These are phyloP conservation scores for Phylloporus sp. DNA, from an alignment of 1,284 basidiomycete genomes.

Conservation along the genomic window DNA sequence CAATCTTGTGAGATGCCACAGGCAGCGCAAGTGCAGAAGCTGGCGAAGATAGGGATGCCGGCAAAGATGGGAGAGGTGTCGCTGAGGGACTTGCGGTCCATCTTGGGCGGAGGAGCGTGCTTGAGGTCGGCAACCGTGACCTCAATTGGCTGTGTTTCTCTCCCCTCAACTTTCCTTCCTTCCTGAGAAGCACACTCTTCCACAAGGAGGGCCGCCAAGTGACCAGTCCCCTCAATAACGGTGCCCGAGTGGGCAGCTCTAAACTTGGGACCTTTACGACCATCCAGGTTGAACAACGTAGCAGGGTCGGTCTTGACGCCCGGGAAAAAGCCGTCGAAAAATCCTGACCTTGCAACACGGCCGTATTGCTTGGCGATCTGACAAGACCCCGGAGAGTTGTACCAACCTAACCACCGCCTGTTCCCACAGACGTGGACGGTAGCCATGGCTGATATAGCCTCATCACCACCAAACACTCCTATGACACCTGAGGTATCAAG, in stretches of 20 bases:
- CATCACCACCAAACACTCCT: slow-evolving; percentile 40
- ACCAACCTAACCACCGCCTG: slow-evolving; percentile 43
- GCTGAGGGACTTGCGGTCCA: slow-evolving; percentile 26
- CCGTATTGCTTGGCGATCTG: slow-evolving; percentile 39
- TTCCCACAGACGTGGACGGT: slow-evolving; percentile 37
- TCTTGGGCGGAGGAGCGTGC: slow-evolving; percentile 20
- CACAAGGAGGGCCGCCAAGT: slow-evolving; percentile 15
- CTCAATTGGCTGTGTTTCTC: slow-evolving; percentile 30
- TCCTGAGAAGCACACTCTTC: slow-evolving; percentile 13
- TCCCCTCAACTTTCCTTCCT: slow-evolving; percentile 29
- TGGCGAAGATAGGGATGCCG: slow-evolving; percentile 36
- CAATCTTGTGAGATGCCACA: slow-evolving; percentile 37
- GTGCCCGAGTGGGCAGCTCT: slow-evolving; percentile 38
- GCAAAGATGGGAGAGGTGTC: slow-evolving; percentile 32
- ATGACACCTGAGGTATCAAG: slow-evolving; percentile 33
- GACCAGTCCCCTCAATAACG: slow-evolving; percentile 34
- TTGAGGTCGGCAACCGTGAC: slow-evolving; percentile 36
- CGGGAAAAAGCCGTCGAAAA: slow-evolving; percentile 41
- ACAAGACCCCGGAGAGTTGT: slow-evolving; percentile 44
- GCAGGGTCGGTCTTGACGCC: slow-evolving; percentile 38
- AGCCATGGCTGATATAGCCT: slow-evolving; percentile 40
- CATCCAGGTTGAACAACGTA: slow-evolving; percentile 38
- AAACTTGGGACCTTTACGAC: slow-evolving; percentile 37
- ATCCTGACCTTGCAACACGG: slow-evolving; percentile 34
- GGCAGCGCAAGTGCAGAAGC: slow-evolving; percentile 33